Conservation (phyloP, 306 rosid species). For the Cercis canadensis region DNA sequence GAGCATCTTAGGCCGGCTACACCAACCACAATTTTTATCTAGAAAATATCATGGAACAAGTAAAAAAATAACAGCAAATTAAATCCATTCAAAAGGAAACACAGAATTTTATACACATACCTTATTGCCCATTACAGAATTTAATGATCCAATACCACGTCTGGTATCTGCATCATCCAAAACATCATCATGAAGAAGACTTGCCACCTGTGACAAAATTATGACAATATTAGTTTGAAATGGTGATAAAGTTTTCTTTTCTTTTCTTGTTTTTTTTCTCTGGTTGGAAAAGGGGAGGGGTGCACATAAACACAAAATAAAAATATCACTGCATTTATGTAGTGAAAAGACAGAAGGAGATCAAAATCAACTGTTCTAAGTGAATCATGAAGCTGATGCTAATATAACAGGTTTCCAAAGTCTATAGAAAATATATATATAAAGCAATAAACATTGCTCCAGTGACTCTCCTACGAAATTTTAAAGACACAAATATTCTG, state of each 20-base stretch:
- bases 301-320: too few species aligned
- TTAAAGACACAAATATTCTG: background rate
- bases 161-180: constrained; percentile 97
- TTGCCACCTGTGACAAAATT: constrained; percentile 73
- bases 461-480: background rate
- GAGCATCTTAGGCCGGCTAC: constrained; percentile 35
- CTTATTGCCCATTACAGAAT: constrained; percentile 92
- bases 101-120: constrained; percentile 47
- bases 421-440: background rate
- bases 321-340: too few species aligned
- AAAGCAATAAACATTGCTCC: background rate
- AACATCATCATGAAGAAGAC: constrained; percentile 98
- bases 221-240: constrained; percentile 25
- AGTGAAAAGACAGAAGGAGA: too few species aligned
- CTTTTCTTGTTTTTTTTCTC: too few species aligned
- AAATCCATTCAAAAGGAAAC: constrained; percentile 7
- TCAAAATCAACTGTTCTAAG: too few species aligned
- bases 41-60: constrained; percentile 31
- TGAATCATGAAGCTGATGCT: background rate
- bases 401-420: background rate
- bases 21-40: constrained; percentile 24
- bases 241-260: too few species aligned
- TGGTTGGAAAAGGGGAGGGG: too few species aligned
- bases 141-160: constrained; percentile 89
- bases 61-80: constrained; percentile 15